phyloP scores from a whole-genome alignment of 2,329 filamentous ascomycete genomes.

The Cadophora sp. region DNA sequence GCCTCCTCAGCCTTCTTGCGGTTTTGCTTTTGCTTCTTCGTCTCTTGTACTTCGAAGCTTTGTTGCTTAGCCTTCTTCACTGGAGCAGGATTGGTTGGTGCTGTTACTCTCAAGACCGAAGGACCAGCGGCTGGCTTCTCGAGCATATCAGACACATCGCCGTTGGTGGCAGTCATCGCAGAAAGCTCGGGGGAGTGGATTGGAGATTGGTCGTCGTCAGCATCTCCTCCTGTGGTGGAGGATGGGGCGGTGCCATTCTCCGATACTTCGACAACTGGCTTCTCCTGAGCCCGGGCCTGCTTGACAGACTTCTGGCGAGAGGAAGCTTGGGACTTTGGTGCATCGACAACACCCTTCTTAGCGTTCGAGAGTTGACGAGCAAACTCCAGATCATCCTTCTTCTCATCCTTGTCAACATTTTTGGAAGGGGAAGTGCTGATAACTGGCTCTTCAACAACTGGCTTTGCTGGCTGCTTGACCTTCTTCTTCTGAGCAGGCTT shows the following conservation, averaged over 20 bases:
- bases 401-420: conserved; percentile 48
- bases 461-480: conserved; percentile 23
- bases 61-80: conserved; percentile 64
- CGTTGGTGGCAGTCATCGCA: conserved; percentile 54
- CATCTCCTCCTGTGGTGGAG: conserved; percentile 76
- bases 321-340: conserved; percentile 59
- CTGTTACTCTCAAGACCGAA: conserved; percentile 79
- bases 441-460: conserved; percentile 22
- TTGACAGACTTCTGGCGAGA: conserved; percentile 66
- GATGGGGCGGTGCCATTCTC: conserved; percentile 65
- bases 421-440: conserved; percentile 15
- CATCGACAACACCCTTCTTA: conserved; percentile 68
- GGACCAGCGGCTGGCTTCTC: conserved; percentile 73
- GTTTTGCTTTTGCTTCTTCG: conserved; percentile 96
- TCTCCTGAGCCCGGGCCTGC: conserved; percentile 67
- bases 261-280: conserved; percentile 49
- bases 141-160: conserved; percentile 90
- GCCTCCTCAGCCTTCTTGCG: conserved; percentile 84
- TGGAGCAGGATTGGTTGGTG: conserved; percentile 61
- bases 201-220: conserved; percentile 81
- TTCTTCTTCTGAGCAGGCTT: conserved; percentile 40
- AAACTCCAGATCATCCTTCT: conserved; percentile 77
- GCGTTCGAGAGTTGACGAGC: conserved; percentile 74
- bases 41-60: conserved; percentile 69
- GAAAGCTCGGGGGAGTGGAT: conserved; percentile 67